Base-by-base conservation (phyloP, 176 grass and related monocot genomes). In the Phoenix roebelenii region DNA sequence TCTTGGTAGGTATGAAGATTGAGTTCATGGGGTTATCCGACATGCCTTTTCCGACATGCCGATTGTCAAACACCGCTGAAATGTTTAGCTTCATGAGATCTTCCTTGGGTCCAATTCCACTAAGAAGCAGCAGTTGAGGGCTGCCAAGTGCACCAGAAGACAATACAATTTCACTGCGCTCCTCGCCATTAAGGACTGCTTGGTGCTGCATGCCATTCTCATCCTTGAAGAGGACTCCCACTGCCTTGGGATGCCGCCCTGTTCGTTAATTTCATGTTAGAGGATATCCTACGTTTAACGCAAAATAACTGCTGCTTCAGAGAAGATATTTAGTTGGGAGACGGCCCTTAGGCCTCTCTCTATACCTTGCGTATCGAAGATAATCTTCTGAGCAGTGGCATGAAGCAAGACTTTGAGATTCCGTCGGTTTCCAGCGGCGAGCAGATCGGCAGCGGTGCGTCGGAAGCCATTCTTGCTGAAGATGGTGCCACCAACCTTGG, bases 11-110 rank as follows among this genome's bases (percentile, higher is more conserved):
- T 72, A 95, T 79, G 72, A 95, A 95, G 53, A 95, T 89, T 17
- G 89, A 76, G 69, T 95, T 95, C 77, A 95, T 88, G 24, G 89
- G 89, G 25, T 95, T 95, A 52, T 95, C 89, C 20, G 85, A 71
- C 89, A 95, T 85, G 18, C 81, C 72, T 54, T 88, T 89, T 4
- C 89, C 89, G 16, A 95, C 89, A 51, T 89, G 59, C 65, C 64
- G 77, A 78, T 82, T 95, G 54, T 82, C 54, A 25, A 85, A 68
- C 50, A 89, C 74, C 12, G 82, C 72, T 6, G 89, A 64, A 57
- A 95, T 95, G 26, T 75, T 72, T 39, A 82, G 68, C n/a, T 73
- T 82, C 71, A 71, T 57, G 16, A 95, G 78, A 15, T 95, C 78
- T 12, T 95, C 74, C 89, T 75, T 82, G 9, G 81, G 77, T 54